These are phyloP conservation scores for Cinchona pubescens DNA, from an alignment of 257 asterid species.

Conservation along the genomic window DNA sequence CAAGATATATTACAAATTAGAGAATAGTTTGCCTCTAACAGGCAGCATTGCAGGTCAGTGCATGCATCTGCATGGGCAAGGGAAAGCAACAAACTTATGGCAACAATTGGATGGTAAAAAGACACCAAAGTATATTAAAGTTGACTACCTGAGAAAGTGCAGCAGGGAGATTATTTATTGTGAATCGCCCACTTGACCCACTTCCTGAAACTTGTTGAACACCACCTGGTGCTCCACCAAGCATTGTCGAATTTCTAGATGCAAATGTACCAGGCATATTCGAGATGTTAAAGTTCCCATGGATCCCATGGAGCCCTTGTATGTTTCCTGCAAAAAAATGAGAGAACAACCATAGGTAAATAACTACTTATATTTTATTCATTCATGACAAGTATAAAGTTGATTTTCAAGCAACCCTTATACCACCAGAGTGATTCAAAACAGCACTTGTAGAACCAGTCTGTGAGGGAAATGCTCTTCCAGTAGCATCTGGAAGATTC, in stretches of 20 bases:
- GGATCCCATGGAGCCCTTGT: constrained; percentile 76
- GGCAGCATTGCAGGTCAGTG: not conserved
- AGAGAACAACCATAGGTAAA: constrained; percentile 5
- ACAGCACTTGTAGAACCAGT: constrained; percentile 68
- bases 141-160: constrained; percentile 70
- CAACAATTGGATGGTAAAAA: not conserved
- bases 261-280: constrained; percentile 62
- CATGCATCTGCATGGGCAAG: constrained; percentile 10
- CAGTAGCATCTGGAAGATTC: constrained; percentile 59
- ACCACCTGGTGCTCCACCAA: constrained; percentile 57
- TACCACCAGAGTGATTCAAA: constrained; percentile 66
- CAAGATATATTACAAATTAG: constrained; percentile 22
- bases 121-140: constrained; percentile 1
- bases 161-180: constrained; percentile 59
- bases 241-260: constrained; percentile 65
- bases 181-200: constrained; percentile 63
- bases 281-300: constrained; percentile 64
- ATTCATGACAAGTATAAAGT: constrained; percentile 1
- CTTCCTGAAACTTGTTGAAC: constrained; percentile 77
- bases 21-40: not conserved
- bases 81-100: not conserved
- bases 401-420: constrained; percentile 18
- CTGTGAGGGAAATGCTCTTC: constrained; percentile 63
- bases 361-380: constrained; percentile 3
- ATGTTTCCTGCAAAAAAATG: constrained; percentile 41